Evolutionary conservation across 768 basidiomycete species (phyloP).

Genomic region (Boletus insuetus): DNA sequence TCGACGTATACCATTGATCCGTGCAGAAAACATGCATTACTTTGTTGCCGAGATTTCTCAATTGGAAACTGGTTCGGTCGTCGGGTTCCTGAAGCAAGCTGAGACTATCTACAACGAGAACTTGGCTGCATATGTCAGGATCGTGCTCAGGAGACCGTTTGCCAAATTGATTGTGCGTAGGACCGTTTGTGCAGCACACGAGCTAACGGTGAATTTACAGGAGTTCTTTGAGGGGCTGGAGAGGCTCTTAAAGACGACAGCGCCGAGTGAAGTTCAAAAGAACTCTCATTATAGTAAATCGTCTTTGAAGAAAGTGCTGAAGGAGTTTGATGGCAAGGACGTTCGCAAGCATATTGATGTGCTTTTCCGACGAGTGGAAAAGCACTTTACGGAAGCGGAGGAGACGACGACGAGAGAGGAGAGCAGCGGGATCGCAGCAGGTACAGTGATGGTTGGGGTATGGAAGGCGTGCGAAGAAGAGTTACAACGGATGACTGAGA

Average conservation of each 20-base stretch:
- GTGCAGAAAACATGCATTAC: slow-evolving; percentile 92
- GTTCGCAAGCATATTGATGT: slow-evolving; percentile 84
- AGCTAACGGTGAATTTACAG: slow-evolving; percentile 39
- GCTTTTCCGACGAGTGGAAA: slow-evolving; percentile 88
- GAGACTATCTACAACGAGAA: slow-evolving; percentile 89
- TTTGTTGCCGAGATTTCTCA: slow-evolving; percentile 81
- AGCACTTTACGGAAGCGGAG: slow-evolving; percentile 87
- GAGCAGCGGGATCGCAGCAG: slow-evolving; percentile 51
- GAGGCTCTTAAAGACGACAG: slow-evolving; percentile 76
- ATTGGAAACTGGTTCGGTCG: slow-evolving; percentile 62
- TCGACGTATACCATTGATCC: slow-evolving; percentile 3
- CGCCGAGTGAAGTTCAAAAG: slow-evolving; percentile 70
- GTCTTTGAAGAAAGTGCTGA: slow-evolving; percentile 78
- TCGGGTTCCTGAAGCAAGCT: slow-evolving; percentile 65
- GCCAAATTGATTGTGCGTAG: slow-evolving; percentile 78
- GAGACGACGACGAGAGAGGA: slow-evolving; percentile 60
- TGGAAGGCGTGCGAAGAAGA: slow-evolving; percentile 93
- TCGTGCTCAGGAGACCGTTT: slow-evolving; percentile 84
- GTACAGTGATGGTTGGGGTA: slow-evolving; percentile 74
- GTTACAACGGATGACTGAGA: slow-evolving; percentile 66
- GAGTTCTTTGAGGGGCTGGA: slow-evolving; percentile 95
- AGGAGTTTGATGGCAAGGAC: slow-evolving; percentile 86
- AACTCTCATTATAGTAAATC: slow-evolving; percentile 75
- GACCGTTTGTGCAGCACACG: not conserved
- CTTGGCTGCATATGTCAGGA: slow-evolving; percentile 78